phyloP scores from a whole-genome alignment of 805 yeast genomes.

The Candida chauliodis region DNA sequence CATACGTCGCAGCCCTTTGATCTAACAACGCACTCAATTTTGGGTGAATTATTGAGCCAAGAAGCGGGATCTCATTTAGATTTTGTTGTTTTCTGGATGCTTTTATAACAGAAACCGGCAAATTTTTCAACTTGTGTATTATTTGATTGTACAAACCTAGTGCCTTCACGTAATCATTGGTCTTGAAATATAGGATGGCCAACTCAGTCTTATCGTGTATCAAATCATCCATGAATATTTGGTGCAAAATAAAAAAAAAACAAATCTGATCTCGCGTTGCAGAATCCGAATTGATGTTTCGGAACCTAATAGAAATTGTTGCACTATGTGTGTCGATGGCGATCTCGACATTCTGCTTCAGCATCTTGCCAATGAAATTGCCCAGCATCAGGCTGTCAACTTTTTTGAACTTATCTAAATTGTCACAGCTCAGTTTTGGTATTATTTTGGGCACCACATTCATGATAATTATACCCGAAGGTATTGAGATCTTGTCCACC shows the following conservation, averaged over 20 bases:
- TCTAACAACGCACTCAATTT: slow-evolving; percentile 36
- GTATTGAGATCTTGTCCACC: slow-evolving; percentile 35
- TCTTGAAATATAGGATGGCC: slow-evolving; percentile 30
- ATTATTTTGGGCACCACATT: slow-evolving; percentile 58
- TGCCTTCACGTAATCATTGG: slow-evolving; percentile 26
- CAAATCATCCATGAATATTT: slow-evolving; percentile 11
- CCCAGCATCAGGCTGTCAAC: slow-evolving; percentile 4
- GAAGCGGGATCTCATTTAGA: slow-evolving; percentile 22
- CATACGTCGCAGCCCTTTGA: slow-evolving; percentile 48
- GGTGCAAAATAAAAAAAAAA: slow-evolving; percentile 2
- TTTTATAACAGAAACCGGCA: slow-evolving; percentile 14
- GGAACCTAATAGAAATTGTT: slow-evolving; percentile 4
- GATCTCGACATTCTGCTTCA: slow-evolving; percentile 16
- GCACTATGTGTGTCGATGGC: slow-evolving; percentile 17
- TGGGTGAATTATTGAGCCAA: slow-evolving; percentile 34
- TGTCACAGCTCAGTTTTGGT: slow-evolving; percentile 57
- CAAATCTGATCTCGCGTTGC: not conserved
- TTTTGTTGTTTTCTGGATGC: slow-evolving; percentile 18
- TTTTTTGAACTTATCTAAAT: slow-evolving; percentile 1
- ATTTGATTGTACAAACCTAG: slow-evolving; percentile 24
- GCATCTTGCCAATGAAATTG: slow-evolving; percentile 16
- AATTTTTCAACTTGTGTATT: slow-evolving; percentile 15
- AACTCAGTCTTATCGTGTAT: slow-evolving; percentile 26
- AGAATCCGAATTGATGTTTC: not conserved
- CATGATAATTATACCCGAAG: slow-evolving; percentile 63